phyloP scores from a whole-genome alignment of 2,329 filamentous ascomycete species.

The Ophiostoma triangulosporum region DNA sequence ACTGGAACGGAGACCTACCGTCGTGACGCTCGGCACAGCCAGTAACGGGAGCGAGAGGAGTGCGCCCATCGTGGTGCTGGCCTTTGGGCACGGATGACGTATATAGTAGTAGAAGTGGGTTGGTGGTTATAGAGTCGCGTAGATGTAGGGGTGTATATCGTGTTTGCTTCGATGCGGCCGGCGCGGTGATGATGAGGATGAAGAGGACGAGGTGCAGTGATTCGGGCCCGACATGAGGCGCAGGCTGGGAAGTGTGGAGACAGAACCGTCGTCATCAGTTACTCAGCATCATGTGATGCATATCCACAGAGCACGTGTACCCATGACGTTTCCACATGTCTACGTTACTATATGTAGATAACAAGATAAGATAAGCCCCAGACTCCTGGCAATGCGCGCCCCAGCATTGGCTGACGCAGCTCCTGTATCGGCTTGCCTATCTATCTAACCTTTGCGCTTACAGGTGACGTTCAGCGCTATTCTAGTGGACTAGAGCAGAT shows the following conservation, averaged over 20 bases:
- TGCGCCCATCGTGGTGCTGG: conserved; percentile 70
- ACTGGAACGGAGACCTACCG: conserved; percentile 44
- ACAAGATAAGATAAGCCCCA: background rate
- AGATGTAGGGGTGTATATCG: too few species aligned
- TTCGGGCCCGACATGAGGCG: too few species aligned
- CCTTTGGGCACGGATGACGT: background rate
- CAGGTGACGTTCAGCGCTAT: background rate
- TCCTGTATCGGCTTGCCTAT: conserved; percentile 6
- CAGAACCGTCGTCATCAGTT: background rate
- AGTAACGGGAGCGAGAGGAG: conserved; percentile 80
- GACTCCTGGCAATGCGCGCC: conserved; percentile 1
- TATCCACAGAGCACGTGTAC: too few species aligned
- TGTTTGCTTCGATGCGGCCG: background rate
- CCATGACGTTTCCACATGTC: too few species aligned
- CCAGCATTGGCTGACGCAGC: conserved; percentile 4
- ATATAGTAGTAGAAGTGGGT: background rate
- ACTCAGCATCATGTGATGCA: background rate
- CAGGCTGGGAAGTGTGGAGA: background rate
- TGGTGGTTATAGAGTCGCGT: background rate
- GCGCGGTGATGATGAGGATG: background rate
- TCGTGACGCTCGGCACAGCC: conserved; percentile 72
- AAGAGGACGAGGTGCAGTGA: background rate
- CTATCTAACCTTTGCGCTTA: background rate
- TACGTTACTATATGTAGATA: too few species aligned
- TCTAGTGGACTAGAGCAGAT: background rate